Evolutionary conservation across 2,329 filamentous ascomycete species (phyloP).

Genomic region (Achaetomium macrosporum): DNA sequence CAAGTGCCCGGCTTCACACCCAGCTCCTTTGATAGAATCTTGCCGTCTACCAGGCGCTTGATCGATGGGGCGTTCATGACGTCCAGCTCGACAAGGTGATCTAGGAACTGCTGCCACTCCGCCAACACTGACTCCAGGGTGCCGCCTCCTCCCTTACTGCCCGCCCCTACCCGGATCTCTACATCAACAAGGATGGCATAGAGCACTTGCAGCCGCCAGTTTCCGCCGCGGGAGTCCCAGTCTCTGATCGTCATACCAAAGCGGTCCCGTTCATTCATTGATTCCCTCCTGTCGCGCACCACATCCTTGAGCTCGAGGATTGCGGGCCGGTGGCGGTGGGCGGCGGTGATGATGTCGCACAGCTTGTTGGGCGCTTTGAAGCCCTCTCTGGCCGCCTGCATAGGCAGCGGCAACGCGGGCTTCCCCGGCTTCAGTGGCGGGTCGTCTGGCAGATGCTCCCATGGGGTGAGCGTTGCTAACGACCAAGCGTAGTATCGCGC

Average conservation of each 20-base stretch:
- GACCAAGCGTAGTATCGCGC: slow-evolving; percentile 72
- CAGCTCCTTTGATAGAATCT: slow-evolving; percentile 62
- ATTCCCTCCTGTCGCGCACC: slow-evolving; percentile 38
- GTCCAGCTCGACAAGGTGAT: slow-evolving; percentile 49
- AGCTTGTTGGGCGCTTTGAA: slow-evolving; percentile 75
- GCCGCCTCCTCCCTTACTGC: slow-evolving; percentile 18
- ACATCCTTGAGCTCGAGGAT: slow-evolving; percentile 59
- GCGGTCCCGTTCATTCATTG: slow-evolving; percentile 50
- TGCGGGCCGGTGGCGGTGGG: slow-evolving; percentile 54
- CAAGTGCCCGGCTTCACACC: slow-evolving; percentile 71
- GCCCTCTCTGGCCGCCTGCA: slow-evolving; percentile 65
- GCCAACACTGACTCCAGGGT: slow-evolving; percentile 41
- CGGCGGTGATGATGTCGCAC: slow-evolving; percentile 59
- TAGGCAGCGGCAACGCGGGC: slow-evolving; percentile 51
- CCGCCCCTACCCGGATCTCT: slow-evolving; percentile 33
- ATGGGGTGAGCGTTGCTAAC: slow-evolving; percentile 68
- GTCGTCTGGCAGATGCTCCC: slow-evolving; percentile 48
- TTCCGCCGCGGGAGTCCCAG: slow-evolving; percentile 58
- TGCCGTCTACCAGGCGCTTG: slow-evolving; percentile 67
- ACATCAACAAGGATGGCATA: slow-evolving; percentile 63
- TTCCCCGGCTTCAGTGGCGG: slow-evolving; percentile 39
- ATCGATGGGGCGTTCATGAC: slow-evolving; percentile 53
- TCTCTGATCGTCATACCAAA: slow-evolving; percentile 68
- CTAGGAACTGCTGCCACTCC: slow-evolving; percentile 51
- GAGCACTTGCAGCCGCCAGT: slow-evolving; percentile 67